These are phyloP conservation scores for Alloteropsis angusta DNA, from an alignment of 202 grass and related monocot genomes.

Conservation along the genomic window DNA sequence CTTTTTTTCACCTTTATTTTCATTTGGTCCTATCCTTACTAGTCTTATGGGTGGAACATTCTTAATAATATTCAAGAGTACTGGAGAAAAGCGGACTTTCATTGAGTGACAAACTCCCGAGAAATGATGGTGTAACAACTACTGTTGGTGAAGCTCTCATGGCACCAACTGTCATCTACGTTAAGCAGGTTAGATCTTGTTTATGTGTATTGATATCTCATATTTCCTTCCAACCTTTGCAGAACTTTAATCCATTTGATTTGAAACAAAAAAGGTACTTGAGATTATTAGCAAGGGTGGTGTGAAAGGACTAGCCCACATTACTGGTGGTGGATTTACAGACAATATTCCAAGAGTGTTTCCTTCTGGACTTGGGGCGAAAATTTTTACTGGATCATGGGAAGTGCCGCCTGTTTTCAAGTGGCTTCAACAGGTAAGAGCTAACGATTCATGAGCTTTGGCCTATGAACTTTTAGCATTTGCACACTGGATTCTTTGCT, in stretches of 20 bases:
- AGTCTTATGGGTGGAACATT: not conserved
- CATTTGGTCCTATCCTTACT: not conserved
- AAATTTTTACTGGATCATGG: slow-evolving; percentile 62
- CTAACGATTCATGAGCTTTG: not conserved
- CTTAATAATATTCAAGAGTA: slow-evolving; percentile 52
- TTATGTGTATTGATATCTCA: not conserved
- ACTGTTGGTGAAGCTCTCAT: slow-evolving; percentile 78
- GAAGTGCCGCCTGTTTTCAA: slow-evolving; percentile 54
- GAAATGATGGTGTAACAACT: slow-evolving; percentile 41
- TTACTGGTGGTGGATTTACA: slow-evolving; percentile 87
- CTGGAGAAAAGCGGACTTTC: slow-evolving; percentile 57
- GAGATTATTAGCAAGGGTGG: slow-evolving; percentile 67
- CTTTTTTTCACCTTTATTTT: not conserved
- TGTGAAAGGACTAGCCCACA: slow-evolving; percentile 86
- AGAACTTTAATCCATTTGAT: not conserved
- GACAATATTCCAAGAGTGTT: slow-evolving; percentile 85
- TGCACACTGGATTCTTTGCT: not conserved
- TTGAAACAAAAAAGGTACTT: slow-evolving; percentile 44
- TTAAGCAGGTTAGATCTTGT: slow-evolving; percentile 63
- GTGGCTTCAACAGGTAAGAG: slow-evolving; percentile 70
- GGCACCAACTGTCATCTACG: slow-evolving; percentile 88
- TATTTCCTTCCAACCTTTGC: not conserved
- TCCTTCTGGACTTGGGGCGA: slow-evolving; percentile 58
- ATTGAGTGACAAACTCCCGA: slow-evolving; percentile 56
- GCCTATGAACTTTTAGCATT: not conserved